Evolutionary conservation across 1,284 basidiomycete species (phyloP).

Genomic region (Peniophora sp.): DNA sequence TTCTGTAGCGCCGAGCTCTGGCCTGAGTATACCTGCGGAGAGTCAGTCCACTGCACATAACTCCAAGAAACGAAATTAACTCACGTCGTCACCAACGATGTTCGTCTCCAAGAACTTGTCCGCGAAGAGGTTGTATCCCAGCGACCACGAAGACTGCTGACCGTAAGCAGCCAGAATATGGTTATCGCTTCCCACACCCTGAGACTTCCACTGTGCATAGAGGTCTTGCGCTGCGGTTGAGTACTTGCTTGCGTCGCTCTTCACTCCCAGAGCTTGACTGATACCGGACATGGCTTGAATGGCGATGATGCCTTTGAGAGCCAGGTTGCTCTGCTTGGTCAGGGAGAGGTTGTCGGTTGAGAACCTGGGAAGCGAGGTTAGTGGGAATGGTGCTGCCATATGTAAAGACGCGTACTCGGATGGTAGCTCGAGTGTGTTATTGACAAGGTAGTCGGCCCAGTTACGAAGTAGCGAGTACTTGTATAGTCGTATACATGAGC

Average conservation of each 20-base stretch:
- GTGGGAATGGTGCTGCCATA: too few relatives aligned
- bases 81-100: conserved; percentile 2
- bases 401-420: conserved; percentile 13
- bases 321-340: conserved; percentile 7
- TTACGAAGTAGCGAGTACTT: conserved; percentile 33
- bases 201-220: conserved; percentile 5
- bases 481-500: too few relatives aligned
- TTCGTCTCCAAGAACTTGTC: conserved; percentile 22
- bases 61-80: not conserved
- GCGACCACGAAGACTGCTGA: conserved; percentile 18
- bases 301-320: conserved; percentile 9
- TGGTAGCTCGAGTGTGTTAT: conserved; percentile 26
- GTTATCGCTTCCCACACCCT: not conserved
- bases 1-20: not conserved
- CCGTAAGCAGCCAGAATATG: conserved; percentile 14
- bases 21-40: conserved; percentile 3
- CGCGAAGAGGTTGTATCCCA: conserved; percentile 40
- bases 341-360: not conserved
- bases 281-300: conserved; percentile 9
- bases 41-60: not conserved
- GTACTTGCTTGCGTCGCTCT: not conserved
- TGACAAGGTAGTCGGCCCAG: conserved; percentile 30
- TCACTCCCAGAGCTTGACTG: not conserved
- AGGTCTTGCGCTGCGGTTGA: not conserved
- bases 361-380: not conserved